phyloP scores from a whole-genome alignment of 106 monocot genomes.

The Phalaenopsis equestris region DNA sequence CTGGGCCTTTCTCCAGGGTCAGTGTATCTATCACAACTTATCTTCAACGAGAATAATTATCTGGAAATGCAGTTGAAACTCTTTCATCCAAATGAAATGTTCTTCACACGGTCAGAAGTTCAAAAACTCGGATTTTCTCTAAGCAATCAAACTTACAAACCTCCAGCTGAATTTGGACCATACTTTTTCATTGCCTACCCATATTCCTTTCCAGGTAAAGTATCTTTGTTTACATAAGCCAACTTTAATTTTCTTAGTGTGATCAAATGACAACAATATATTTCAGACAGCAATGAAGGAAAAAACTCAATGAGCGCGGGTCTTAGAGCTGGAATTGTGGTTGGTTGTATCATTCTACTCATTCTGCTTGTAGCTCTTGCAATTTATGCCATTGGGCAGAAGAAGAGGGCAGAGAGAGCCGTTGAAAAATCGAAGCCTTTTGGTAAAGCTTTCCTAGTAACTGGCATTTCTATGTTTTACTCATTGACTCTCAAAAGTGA shows the following conservation, averaged over 20 bases:
- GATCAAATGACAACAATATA: not conserved
- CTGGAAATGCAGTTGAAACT: constrained; percentile 38
- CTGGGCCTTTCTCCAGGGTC: constrained; percentile 24
- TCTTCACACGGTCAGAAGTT: constrained; percentile 43
- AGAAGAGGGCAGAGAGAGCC: constrained; percentile 55
- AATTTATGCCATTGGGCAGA: constrained; percentile 59
- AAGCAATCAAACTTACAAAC: constrained; percentile 60
- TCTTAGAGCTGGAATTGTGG: constrained; percentile 40
- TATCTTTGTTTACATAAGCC: not conserved
- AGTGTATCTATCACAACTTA: constrained; percentile 30
- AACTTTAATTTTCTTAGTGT: not conserved
- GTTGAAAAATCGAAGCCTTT: constrained; percentile 40
- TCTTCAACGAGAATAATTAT: constrained; percentile 40
- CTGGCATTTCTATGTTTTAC: not conserved
- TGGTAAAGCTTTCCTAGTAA: constrained; percentile 35
- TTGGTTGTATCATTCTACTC: constrained; percentile 37
- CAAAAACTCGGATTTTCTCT: constrained; percentile 40
- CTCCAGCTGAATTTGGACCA: constrained; percentile 54
- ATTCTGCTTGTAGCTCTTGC: constrained; percentile 29
- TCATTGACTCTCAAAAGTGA: not conserved
- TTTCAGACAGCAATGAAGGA: constrained; percentile 18
- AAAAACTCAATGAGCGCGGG: constrained; percentile 31
- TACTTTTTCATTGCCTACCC: constrained; percentile 43
- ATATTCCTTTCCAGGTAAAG: constrained; percentile 40
- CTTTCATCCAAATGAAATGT: constrained; percentile 38